Base-by-base conservation (phyloP, 2,329 filamentous ascomycete species). In the Fusarium sp. region DNA sequence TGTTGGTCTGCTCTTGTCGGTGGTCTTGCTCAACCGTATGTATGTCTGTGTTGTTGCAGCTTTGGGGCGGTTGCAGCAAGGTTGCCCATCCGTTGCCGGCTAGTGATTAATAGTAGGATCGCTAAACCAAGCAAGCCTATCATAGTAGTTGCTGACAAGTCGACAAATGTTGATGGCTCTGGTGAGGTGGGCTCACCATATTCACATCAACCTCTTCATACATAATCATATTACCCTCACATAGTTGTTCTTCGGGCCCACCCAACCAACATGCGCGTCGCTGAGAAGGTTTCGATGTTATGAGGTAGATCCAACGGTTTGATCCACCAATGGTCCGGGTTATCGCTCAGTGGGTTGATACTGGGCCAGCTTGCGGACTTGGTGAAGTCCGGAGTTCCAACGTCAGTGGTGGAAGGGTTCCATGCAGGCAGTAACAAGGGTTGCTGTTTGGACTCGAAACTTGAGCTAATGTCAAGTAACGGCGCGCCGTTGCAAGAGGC, bases 401-500 rank as follows among this genome's bases (percentile, higher is more conserved):
- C 26, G 55, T 39, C 53, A 66, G 38, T 54, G 39, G 39, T 59
- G 49, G 36, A 59, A 53, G 41, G 40, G 61, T 58, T 53, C 51
- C 38, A 65, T 39, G 48, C 45, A 44, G 34, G 48, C 45, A 44
- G 34, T 10, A 48, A 28, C 62, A 65, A 42, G 53, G 46, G 31
- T 2, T 53, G 22, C 13, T 44, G 42, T 40, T 36, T 50, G 50
- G 56, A 22, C 46, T 42, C 35, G 36, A 48, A 32, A 42, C 10
- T 50, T 7, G 32, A 53, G 40, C 58, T 66, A 63, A 63, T 45
- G 53, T 39, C 35, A 59, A 52, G 47, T 8, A 56, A 35, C 46
- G 49, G 28, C 42, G 49, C 49, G 46, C 58, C 62, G 50, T 63
- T 64, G 29, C 49, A 59, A 64, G 53, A 39, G 45, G 52, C 42